Base-by-base conservation (phyloP, 768 basidiomycete genomes). In the Suillus ampliporus region DNA sequence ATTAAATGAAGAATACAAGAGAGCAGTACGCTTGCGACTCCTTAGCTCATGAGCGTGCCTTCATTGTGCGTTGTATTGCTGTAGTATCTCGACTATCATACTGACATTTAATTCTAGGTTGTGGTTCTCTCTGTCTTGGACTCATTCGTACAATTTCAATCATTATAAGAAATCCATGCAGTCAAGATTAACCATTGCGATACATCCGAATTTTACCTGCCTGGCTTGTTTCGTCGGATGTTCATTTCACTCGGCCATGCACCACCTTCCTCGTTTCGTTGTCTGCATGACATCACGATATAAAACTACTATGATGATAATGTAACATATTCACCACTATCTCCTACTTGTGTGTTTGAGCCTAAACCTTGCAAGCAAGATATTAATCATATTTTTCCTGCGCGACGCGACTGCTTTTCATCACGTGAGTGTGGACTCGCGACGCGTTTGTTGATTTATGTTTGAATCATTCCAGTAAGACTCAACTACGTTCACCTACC, bases 381-480 rank as follows among this genome's bases (percentile, higher is more conserved):
- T 3, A 31, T 31, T 31, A 31, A 31, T 31, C 4, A 31, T 28
- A 35, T 46, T 13, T 21, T 40, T 48, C 1, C 6, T 19, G 48
- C 17, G 26, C 31, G 14, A 50, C 58, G 58, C 50, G 61, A 58
- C 61, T 75, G 69, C 67, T 65, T 71, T 72, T 64, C 19, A 56
- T 43, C 73, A 69, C 62, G 74, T 72, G 72, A 28, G 15, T 1
- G 23, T 57, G 5, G 31, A n/a, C 7, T 26, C 64, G 72, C 53
- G 67, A 62, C 65, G 68, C 58, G 69, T 67, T 57, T 74, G 51
- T 71, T 68, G 64, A 4, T 2, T 11, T 11, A 3, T 69, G 50
- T 72, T 75, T 72, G 60, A 61, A 8, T 6, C 21, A 21, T 35
- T n/a, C n/a, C 17, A 15, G 14, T 41, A 3, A 26, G 11, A 31